Conservation (phyloP, 331 rosid species). For the Pyrus hybrid region DNA sequence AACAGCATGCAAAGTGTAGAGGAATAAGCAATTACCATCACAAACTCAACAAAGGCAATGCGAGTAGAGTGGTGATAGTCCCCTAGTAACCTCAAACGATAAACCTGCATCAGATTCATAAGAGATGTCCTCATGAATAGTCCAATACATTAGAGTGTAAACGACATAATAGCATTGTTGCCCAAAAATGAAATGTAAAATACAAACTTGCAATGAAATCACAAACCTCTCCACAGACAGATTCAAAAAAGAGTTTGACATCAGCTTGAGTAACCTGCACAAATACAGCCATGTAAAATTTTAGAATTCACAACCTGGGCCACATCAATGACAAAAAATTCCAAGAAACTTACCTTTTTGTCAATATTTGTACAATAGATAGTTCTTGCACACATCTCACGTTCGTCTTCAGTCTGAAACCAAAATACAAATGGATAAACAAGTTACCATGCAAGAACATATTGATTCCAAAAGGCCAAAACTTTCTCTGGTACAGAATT, state of each 20-base stretch:
- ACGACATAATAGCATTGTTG: background rate
- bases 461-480: background rate
- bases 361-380: conserved; percentile 37
- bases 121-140: background rate
- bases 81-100: conserved; percentile 46
- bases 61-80: conserved; percentile 52
- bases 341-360: conserved; percentile 24
- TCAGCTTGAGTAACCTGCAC: conserved; percentile 34
- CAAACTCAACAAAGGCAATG: conserved; percentile 49
- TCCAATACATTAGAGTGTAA: background rate
- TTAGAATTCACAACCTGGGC: background rate
- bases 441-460: background rate
- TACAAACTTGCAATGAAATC: conserved; percentile 4
- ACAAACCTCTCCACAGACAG: conserved; percentile 40
- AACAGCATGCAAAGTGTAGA: background rate
- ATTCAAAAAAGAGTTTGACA: conserved; percentile 34
- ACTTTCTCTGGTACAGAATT: background rate
- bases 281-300: background rate
- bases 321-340: background rate
- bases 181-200: background rate
- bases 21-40: conserved; percentile 29
- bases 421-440: background rate
- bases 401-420: conserved; percentile 30
- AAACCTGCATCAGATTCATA: conserved; percentile 27
- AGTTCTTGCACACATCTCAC: conserved; percentile 40